Conservation (phyloP, 441 rosid species). For the Rhodomyrtus psidioides region DNA sequence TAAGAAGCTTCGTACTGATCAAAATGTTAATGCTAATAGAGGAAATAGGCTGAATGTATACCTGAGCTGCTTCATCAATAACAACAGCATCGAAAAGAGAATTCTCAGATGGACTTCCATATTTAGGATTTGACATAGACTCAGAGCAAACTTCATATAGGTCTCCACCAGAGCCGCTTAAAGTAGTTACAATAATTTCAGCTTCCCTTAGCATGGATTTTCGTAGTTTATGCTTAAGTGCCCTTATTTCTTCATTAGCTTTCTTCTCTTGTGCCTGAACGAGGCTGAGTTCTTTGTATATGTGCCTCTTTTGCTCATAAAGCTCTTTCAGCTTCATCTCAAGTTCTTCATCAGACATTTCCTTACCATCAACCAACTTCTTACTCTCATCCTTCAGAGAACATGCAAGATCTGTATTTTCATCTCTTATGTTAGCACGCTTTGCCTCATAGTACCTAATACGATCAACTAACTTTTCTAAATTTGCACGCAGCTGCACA, state of each 20-base stretch:
- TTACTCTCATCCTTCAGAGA: constrained; percentile 36
- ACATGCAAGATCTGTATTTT: constrained; percentile 38
- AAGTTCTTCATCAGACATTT: constrained; percentile 65
- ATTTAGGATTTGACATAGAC: constrained; percentile 59
- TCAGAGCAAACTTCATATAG: constrained; percentile 92
- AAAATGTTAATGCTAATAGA: neutral
- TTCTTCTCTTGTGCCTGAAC: constrained; percentile 84
- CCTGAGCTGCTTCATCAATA: constrained; percentile 99
- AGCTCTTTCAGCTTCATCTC: constrained; percentile 59
- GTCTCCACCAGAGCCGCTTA: constrained; percentile 99
- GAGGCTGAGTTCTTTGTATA: constrained; percentile 79
- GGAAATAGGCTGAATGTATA: constrained; percentile 18
- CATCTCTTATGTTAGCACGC: constrained; percentile 79
- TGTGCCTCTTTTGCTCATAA: constrained; percentile 82
- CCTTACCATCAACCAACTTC: constrained; percentile 42
- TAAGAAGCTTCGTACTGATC: constrained; percentile 1
- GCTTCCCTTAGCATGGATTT: constrained; percentile 86
- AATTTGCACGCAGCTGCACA: constrained; percentile 52
- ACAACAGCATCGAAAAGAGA: constrained; percentile 91
- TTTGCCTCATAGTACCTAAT: constrained; percentile 83
- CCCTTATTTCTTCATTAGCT: constrained; percentile 61
- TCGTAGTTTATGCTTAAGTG: constrained; percentile 67
- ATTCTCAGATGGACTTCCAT: constrained; percentile 70
- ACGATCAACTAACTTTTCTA: constrained; percentile 77
- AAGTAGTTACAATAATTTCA: constrained; percentile 87